Conservation (phyloP, 257 asterid genomes). For the Nemophila menziesii region DNA sequence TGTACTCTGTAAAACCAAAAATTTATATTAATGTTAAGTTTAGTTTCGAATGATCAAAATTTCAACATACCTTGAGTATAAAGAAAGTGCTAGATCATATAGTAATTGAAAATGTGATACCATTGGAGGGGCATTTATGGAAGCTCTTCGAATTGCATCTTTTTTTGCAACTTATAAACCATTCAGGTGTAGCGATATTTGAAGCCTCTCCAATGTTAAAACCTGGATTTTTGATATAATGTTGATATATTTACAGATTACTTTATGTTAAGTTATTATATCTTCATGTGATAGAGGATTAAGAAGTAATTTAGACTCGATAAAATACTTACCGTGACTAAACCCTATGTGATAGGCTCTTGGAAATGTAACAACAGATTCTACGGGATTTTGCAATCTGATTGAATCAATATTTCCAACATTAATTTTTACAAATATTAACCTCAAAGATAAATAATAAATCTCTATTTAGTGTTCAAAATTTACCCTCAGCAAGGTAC, state of each 20-base stretch:
- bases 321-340: conserved; percentile 72
- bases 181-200: conserved; percentile 96
- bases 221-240: too few species aligned
- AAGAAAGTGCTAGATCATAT: conserved; percentile 78
- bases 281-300: too few species aligned
- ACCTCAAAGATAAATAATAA: neutral
- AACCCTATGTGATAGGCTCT: conserved; percentile 99
- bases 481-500: conserved; percentile 99
- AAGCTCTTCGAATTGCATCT: conserved; percentile 97
- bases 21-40: too few species aligned
- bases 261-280: neutral
- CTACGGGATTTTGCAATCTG: conserved; percentile 98
- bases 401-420: too few species aligned
- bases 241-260: conserved; percentile 8
- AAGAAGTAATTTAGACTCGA: conserved; percentile 6
- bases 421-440: neutral
- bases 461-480: too few species aligned
- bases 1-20: too few species aligned
- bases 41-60: too few species aligned
- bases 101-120: conserved; percentile 95
- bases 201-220: conserved; percentile 98
- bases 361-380: conserved; percentile 96
- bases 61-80: conserved; percentile 83
- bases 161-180: conserved; percentile 95
- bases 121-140: conserved; percentile 93